Percentiles rank a stretch among this genome's conserved stretches.
phyloP scores from a whole-genome alignment of 768 basidiomycete species.

The Pisolithus sp. region DNA sequence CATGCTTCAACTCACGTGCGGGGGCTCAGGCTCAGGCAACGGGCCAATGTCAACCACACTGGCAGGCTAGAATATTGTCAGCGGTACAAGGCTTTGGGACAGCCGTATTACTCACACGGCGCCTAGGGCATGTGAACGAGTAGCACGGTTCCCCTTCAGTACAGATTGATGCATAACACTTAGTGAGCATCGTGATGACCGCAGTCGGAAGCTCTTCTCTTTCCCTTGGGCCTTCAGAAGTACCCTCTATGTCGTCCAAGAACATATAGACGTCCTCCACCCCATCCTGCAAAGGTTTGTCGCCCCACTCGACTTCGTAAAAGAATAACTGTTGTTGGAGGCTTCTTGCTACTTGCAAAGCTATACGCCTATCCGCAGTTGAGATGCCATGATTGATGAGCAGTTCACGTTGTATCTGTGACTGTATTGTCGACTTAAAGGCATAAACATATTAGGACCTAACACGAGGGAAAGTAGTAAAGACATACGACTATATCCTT shows the following conservation, averaged over 20 bases:
- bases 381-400: constrained; percentile 68
- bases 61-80: constrained; percentile 19
- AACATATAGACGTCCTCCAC: constrained; percentile 95
- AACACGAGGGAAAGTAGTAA: neutral
- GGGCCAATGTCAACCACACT: constrained; percentile 17
- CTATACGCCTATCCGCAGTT: constrained; percentile 73
- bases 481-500: constrained; percentile 86
- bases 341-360: constrained; percentile 82
- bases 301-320: constrained; percentile 95
- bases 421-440: constrained; percentile 77
- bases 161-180: constrained; percentile 87
- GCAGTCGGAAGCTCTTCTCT: constrained; percentile 79
- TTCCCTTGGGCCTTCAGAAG: constrained; percentile 53
- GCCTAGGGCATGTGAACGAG: constrained; percentile 67
- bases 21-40: constrained; percentile 22
- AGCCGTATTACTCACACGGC: constrained; percentile 40
- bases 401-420: constrained; percentile 79
- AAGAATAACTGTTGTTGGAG: constrained; percentile 92
- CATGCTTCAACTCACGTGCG: constrained; percentile 31
- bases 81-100: neutral
- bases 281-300: constrained; percentile 71
- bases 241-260: constrained; percentile 71
- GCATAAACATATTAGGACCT: neutral
- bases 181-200: constrained; percentile 82
- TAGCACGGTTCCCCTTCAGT: constrained; percentile 78